Base-by-base conservation (phyloP, 305 asterid species). In the Petunia hybrid region DNA sequence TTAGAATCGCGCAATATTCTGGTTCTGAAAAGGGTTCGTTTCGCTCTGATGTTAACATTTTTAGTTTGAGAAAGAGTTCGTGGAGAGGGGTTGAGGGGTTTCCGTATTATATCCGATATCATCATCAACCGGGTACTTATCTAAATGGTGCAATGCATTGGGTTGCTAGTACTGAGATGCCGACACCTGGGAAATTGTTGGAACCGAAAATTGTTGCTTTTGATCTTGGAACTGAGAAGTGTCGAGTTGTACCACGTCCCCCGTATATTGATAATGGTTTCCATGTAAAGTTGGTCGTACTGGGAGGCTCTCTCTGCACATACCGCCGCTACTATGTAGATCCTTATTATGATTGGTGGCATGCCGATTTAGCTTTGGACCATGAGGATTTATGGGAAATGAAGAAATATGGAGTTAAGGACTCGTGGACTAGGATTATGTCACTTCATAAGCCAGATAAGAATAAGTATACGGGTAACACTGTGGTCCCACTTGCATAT, bases 401-500 rank as follows among this genome's bases (percentile, higher is more conserved):
- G 88, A 85, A 85, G 76, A 83, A 85, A 45, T 87, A 85, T 40
- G 87, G 87, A 5, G 83, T 81, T 46, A 73, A 83, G 42, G 85
- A 81, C 16, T 85, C 90, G 1, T 87, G 88, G 90, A 61, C 70
- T 48, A 81, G 76, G 68, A 39, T 87, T 75, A 5, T 83, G 1
- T 61, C 85, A 4, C 35, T 84, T 13, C 73, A 46, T 31, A 73
- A 83, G 2, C 82, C 80, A 8, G 16, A 22, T 42, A 68, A 22
- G 31, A 22, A 22, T 22, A 22, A 77, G 41, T 40, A 48, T 4
- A 57, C 56, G 1, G 64, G 43, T 56, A 41, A 3, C 3, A 57
- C 12, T 43, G 8, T 85, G 40, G 9, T 45, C 64, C 88, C 88
- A 9, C 62, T 87, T 6, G 84, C 70, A 57, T 81, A 61, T 60